Evolutionary conservation across 2,329 filamentous ascomycete genomes (phyloP).

Genomic region (Trichoderma cornu-damae): DNA sequence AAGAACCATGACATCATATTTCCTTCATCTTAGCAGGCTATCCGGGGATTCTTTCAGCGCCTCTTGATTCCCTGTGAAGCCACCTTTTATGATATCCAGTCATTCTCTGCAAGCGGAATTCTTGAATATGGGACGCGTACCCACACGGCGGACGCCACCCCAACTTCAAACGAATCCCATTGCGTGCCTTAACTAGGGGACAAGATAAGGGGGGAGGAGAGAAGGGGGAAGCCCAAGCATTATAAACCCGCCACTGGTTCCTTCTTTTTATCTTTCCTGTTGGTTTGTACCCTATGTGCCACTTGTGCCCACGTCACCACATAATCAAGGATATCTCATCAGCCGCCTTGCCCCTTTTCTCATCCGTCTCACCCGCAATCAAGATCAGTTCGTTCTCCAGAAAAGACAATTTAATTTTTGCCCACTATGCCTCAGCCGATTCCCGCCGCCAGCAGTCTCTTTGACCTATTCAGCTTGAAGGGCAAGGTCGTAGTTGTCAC

Average conservation of each 20-base stretch:
- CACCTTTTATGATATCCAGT: not conserved
- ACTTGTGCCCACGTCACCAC: not conserved
- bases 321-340: conserved; percentile 4
- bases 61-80: conserved; percentile 6
- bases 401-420: not conserved
- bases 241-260: not conserved
- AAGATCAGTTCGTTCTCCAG: not conserved
- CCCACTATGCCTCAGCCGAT: conserved; percentile 50
- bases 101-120: not conserved
- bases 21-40: not conserved
- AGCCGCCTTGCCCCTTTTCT: not conserved
- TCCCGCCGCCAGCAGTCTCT: conserved; percentile 53
- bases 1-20: conserved; percentile 8
- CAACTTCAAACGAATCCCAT: not conserved
- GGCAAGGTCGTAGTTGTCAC: conserved; percentile 68
- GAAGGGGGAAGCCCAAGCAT: not conserved
- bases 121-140: not conserved
- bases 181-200: not conserved
- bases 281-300: not conserved
- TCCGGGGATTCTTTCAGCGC: not conserved
- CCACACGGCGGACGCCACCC: conserved; percentile 10
- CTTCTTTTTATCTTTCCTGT: not conserved
- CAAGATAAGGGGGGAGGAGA: not conserved
- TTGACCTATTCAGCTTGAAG: conserved; percentile 66
- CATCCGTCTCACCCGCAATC: not conserved